Evolutionary conservation across 768 basidiomycete species (phyloP), one percentile per base, ranked within the genome.

Genomic region (Tulasnella sp.): DNA sequence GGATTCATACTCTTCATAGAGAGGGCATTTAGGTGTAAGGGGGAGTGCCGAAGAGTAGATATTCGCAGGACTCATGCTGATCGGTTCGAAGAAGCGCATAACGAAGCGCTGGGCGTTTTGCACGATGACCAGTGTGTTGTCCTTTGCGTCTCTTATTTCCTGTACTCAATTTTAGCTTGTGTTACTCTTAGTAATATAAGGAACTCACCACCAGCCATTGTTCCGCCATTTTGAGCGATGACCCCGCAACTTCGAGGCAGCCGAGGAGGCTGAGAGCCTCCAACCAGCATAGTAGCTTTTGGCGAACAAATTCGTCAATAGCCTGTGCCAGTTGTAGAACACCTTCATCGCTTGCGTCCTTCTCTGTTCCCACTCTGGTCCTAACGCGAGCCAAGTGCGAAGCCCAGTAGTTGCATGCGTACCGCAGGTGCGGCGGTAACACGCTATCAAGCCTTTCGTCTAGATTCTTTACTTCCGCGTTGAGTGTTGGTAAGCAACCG

Each of bases 281-380:
- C 21, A 56, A 41, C 54, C 54, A 56, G 21, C 12, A 34, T 1
- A 56, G 54, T 27, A 56, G 54, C n/a, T 56, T 56, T 21, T 21
- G n/a, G 7, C 29, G 15, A 30, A 34, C 38, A 43, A 56, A 56
- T n/a, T 31, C 22, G 21, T 44, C 41, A 9, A 44, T 19, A 24
- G 44, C 27, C n/a, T n/a, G 21, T 19, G 54, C 9, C n/a, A 56
- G 45, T 34, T 17, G 15, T 12, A 31, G 29, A 42, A 11, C 21
- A 2, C 12, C 34, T 15, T 38, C 10, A 24, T 11, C 17, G 41
- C 22, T 1, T 24, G 38, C 29, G 12, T 15, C 34, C 15, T 15
- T 15, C 15, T 38, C 34, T 7, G 34, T 15, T 38, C 15, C 34
- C 5, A 5, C 34, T 7, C 15, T 15, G 15, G 7, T 5, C 34